Percentiles rank a stretch among this genome's conserved stretches.
These are phyloP conservation scores for Pogostemon cablin DNA, from an alignment of 257 asterid genomes.

Conservation along the genomic window DNA sequence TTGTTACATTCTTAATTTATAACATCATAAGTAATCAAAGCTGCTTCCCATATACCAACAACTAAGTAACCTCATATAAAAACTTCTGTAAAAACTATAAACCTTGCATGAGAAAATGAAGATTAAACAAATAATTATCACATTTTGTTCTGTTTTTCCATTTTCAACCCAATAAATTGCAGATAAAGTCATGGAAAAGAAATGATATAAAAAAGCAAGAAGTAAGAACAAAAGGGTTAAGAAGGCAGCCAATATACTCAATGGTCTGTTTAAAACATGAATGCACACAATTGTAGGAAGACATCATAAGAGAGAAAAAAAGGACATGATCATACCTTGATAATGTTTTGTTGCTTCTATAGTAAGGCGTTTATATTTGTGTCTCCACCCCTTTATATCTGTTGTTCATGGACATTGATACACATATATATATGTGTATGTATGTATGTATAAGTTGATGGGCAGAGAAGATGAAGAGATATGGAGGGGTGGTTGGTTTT, in stretches of 20 bases:
- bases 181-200: not conserved
- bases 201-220: not conserved
- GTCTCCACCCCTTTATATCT: constrained; percentile 27
- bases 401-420: not conserved
- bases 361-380: constrained; percentile 8
- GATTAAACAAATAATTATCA: not conserved
- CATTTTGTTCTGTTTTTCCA: not conserved
- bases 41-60: no score
- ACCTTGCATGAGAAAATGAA: not conserved
- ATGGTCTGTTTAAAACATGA: not conserved
- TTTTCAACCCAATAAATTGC: not conserved
- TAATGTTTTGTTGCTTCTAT: constrained; percentile 16
- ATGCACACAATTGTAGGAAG: constrained; percentile 4
- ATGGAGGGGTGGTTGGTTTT: constrained; percentile 52
- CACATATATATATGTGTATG: constrained; percentile 6
- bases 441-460: constrained; percentile 36
- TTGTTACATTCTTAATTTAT: no score
- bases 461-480: constrained; percentile 42
- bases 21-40: no score
- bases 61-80: no score
- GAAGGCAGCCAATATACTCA: not conserved
- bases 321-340: constrained; percentile 38
- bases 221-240: not conserved
- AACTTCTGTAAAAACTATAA: not conserved
- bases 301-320: not conserved